Evolutionary conservation across 2,329 filamentous ascomycete genomes (phyloP).

Genomic region (Periglandula ipomoeae): DNA sequence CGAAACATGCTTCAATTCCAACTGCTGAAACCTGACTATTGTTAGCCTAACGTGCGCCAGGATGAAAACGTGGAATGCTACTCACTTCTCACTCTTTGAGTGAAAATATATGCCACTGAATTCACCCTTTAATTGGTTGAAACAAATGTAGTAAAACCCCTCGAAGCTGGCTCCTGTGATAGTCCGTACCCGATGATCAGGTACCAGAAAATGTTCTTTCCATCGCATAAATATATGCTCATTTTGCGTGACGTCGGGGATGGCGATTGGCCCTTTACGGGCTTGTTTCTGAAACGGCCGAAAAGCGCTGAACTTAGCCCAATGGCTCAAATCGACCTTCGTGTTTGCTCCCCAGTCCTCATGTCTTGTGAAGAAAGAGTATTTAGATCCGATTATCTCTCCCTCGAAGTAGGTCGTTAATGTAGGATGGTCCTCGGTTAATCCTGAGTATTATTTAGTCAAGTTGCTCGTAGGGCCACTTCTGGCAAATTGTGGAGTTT

Average conservation of each 20-base stretch:
- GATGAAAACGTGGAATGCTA: conserved; percentile 13
- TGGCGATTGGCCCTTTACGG: conserved; percentile 43
- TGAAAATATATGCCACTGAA: conserved; percentile 97
- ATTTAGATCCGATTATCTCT: conserved; percentile 92
- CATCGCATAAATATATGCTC: conserved; percentile 98
- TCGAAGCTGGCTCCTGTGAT: conserved; percentile 95
- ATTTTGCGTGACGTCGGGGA: conserved; percentile 65
- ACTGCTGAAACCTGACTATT: conserved; percentile 68
- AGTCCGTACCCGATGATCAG: conserved; percentile 82
- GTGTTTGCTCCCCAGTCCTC: conserved; percentile 85
- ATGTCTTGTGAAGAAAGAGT: conserved; percentile 87
- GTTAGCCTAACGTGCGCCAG: conserved; percentile 1
- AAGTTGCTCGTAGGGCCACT: not conserved
- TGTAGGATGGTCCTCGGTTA: conserved; percentile 95
- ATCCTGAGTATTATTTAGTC: conserved; percentile 41
- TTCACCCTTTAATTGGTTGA: conserved; percentile 80
- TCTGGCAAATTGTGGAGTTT: too few species aligned
- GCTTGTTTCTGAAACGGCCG: conserved; percentile 58
- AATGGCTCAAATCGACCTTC: conserved; percentile 87
- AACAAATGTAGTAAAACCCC: conserved; percentile 98
- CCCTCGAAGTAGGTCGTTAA: conserved; percentile 97
- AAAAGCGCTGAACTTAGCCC: conserved; percentile 84
- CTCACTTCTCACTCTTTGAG: conserved; percentile 93
- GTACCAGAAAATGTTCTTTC: conserved; percentile 97
- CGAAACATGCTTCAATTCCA: conserved; percentile 81